Evolutionary conservation across 73 alveolate species (phyloP).

Genomic region (Uronychia setigera): DNA sequence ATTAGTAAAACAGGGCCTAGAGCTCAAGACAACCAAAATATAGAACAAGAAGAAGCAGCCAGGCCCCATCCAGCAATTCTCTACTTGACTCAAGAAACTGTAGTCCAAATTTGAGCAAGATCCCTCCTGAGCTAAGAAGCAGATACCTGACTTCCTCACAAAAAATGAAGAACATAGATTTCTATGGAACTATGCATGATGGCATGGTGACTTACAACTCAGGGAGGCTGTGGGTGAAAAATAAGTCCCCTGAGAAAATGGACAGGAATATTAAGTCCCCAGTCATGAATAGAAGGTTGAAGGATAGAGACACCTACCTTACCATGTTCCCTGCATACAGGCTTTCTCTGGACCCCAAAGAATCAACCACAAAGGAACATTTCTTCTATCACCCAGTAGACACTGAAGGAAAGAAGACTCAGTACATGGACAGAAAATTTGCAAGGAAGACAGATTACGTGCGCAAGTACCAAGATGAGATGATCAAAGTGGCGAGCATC

Average conservation of each 20-base stretch:
- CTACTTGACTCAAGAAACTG: not conserved
- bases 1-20: not conserved
- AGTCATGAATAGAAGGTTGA: slow-evolving; percentile 27
- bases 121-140: not conserved
- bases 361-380: slow-evolving; percentile 23
- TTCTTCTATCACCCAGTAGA: slow-evolving; percentile 26
- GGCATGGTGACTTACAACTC: slow-evolving; percentile 33
- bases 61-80: too few species aligned
- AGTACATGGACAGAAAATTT: slow-evolving; percentile 47
- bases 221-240: slow-evolving; percentile 6
- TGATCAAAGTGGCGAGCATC: slow-evolving; percentile 50
- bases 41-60: not conserved
- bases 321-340: slow-evolving; percentile 60
- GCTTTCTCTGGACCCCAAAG: slow-evolving; percentile 8
- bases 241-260: not conserved
- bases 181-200: not conserved
- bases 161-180: not conserved
- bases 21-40: not conserved
- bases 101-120: not conserved
- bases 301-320: slow-evolving; percentile 62
- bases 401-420: slow-evolving; percentile 50
- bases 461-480: slow-evolving; percentile 54
- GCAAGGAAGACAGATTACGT: slow-evolving; percentile 47
- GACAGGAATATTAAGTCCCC: slow-evolving; percentile 1
- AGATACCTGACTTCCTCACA: not conserved